Conservation (phyloP, 177 flowering plant species). For the Telopea speciosissima region DNA sequence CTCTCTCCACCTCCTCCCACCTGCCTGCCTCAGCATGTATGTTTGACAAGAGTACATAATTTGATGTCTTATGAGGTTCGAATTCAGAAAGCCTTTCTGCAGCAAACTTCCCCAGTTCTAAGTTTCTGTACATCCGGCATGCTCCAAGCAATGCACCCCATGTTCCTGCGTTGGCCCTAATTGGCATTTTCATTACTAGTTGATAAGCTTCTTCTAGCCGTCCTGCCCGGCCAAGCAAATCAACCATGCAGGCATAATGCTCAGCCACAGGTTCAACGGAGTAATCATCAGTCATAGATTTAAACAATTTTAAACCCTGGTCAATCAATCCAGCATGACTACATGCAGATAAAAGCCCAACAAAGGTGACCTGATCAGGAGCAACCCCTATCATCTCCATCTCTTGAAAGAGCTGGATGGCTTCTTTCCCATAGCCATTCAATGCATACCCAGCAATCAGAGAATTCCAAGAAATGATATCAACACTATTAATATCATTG, state of each 20-base stretch:
- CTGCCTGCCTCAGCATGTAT: neutral
- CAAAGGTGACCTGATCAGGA: neutral
- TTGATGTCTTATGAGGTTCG: neutral
- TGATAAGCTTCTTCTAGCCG: neutral
- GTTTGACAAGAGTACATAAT: neutral
- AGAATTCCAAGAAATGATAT: neutral
- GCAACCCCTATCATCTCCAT: neutral
- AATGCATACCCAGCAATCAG: neutral
- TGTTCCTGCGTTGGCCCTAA: neutral
- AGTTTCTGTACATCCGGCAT: neutral
- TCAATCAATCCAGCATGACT: neutral
- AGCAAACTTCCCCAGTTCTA: neutral
- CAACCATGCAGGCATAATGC: neutral
- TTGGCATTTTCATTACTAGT: neutral
- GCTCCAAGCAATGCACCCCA: neutral
- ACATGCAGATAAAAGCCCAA: neutral
- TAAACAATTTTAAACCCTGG: neutral
- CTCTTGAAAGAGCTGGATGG: neutral
- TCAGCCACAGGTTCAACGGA: neutral
- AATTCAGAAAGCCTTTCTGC: neutral
- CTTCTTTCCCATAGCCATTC: neutral
- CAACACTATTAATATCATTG: neutral
- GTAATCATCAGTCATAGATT: neutral
- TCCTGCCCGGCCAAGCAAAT: neutral
- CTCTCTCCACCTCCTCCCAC: neutral